Percentiles rank a stretch among this genome's conserved stretches.
Evolutionary conservation across 192 early-diverging fungal genomes (phyloP).

Genomic region (Coemansia nantahalensis): DNA sequence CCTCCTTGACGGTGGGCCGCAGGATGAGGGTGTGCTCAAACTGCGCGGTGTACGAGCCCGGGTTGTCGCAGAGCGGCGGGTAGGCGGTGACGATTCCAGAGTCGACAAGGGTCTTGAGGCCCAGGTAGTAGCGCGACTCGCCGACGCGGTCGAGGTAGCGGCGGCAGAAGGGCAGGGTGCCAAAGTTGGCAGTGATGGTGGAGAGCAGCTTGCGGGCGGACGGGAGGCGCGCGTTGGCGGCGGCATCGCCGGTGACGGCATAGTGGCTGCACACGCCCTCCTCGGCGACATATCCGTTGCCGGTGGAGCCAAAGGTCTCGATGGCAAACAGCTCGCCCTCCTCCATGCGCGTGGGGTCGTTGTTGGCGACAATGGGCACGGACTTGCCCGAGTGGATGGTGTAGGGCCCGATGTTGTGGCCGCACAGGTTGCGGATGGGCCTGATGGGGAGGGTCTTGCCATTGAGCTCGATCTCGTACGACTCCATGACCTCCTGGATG

Average conservation of each 20-base stretch:
- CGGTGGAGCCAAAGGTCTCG: conserved; percentile 97
- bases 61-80: conserved; percentile 83
- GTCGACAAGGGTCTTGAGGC: conserved; percentile 83
- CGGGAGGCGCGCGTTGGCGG: conserved; percentile 7
- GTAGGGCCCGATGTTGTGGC: conserved; percentile 91
- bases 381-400: conserved; percentile 93
- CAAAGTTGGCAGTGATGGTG: conserved; percentile 80
- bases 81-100: conserved; percentile 78
- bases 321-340: conserved; percentile 94
- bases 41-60: conserved; percentile 93
- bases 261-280: conserved; percentile 94
- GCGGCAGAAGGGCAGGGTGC: conserved; percentile 92
- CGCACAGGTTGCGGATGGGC: conserved; percentile 93
- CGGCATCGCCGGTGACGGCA: conserved; percentile 57
- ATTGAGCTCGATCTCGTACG: conserved; percentile 92
- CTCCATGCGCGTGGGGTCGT: conserved; percentile 93
- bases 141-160: conserved; percentile 93
- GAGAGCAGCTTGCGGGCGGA: conserved; percentile 45
- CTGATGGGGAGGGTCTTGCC: conserved; percentile 91
- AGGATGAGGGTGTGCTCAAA: conserved; percentile 94
- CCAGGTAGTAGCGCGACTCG: conserved; percentile 85
- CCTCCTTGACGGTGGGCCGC: conserved; percentile 86
- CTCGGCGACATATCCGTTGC: conserved; percentile 84
- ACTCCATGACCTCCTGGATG: conserved; percentile 98
- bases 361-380: conserved; percentile 89